Conservation (phyloP, 768 basidiomycete species). For the Ramaria sp. region DNA sequence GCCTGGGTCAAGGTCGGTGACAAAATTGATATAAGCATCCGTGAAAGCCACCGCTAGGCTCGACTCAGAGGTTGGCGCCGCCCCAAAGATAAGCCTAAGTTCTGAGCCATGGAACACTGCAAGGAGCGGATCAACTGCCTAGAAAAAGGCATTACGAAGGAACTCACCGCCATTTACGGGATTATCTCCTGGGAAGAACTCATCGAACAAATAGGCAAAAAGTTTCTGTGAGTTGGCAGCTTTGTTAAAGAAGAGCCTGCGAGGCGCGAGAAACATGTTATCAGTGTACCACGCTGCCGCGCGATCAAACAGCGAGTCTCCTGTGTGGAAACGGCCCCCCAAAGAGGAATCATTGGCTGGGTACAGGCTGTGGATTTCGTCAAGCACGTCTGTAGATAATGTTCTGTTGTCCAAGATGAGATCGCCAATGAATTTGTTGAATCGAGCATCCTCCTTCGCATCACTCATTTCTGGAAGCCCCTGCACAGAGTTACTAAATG, state of each 20-base stretch:
- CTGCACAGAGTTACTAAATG: slow-evolving; percentile 31
- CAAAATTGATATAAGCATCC: slow-evolving; percentile 47
- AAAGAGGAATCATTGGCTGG: slow-evolving; percentile 37
- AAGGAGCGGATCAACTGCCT: not conserved
- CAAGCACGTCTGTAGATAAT: slow-evolving; percentile 30
- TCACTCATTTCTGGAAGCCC: slow-evolving; percentile 15
- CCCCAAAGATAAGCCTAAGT: slow-evolving; percentile 37
- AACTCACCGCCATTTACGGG: slow-evolving; percentile 36
- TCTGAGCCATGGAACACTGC: slow-evolving; percentile 43
- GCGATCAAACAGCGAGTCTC: slow-evolving; percentile 49
- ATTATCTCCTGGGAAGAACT: slow-evolving; percentile 47
- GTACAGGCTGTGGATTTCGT: slow-evolving; percentile 30
- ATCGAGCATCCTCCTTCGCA: slow-evolving; percentile 30
- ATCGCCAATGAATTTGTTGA: slow-evolving; percentile 36
- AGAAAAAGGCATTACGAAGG: not conserved
- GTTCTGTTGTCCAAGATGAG: slow-evolving; percentile 45
- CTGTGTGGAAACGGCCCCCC: slow-evolving; percentile 46
- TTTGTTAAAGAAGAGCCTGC: slow-evolving; percentile 39
- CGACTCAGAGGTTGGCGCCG: slow-evolving; percentile 29
- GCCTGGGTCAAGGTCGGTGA: slow-evolving; percentile 45
- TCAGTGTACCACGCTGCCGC: slow-evolving; percentile 49
- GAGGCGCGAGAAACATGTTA: slow-evolving; percentile 41
- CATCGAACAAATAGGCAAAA: slow-evolving; percentile 45
- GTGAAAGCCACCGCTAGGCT: slow-evolving; percentile 37
- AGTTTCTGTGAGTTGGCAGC: slow-evolving; percentile 35